A percentile compares a stretch with the other conserved stretches of the same genome.
Evolutionary conservation across 257 asterid species (phyloP).

Genomic region (Solanum dulcamara): DNA sequence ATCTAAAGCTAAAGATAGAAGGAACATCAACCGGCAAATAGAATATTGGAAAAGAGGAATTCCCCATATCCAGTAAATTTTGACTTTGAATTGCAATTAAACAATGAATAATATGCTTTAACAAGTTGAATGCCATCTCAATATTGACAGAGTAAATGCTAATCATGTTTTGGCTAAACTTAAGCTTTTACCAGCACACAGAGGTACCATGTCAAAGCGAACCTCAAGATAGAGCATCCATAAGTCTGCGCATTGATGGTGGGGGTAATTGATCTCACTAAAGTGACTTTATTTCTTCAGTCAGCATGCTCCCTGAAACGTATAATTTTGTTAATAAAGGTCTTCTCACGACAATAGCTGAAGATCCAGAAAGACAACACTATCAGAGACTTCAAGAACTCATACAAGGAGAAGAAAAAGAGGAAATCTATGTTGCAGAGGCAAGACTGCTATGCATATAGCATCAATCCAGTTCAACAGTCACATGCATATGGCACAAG

Average conservation of each 20-base stretch:
- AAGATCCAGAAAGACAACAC: background rate
- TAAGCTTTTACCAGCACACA: background rate
- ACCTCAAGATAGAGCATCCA: background rate
- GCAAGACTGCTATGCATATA: background rate
- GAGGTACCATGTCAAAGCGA: background rate
- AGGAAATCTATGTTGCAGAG: background rate
- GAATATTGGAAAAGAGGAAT: background rate
- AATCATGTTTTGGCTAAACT: background rate
- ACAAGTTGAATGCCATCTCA: background rate
- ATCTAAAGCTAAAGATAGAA: background rate
- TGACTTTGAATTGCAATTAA: background rate
- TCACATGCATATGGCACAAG: background rate
- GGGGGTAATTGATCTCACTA: background rate
- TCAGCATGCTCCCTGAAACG: slow-evolving; percentile 53
- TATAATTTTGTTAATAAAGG: slow-evolving; percentile 41
- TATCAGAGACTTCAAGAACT: background rate
- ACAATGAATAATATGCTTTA: background rate
- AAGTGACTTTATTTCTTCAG: slow-evolving; percentile 10
- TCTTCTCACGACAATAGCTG: slow-evolving; percentile 52
- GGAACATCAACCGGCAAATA: background rate
- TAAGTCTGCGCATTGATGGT: background rate
- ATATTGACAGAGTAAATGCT: background rate
- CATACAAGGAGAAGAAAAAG: background rate
- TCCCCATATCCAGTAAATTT: background rate
- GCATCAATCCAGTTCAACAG: background rate